Evolutionary conservation across 345 rosid genomes (phyloP).

Genomic region (Citrus inodora): DNA sequence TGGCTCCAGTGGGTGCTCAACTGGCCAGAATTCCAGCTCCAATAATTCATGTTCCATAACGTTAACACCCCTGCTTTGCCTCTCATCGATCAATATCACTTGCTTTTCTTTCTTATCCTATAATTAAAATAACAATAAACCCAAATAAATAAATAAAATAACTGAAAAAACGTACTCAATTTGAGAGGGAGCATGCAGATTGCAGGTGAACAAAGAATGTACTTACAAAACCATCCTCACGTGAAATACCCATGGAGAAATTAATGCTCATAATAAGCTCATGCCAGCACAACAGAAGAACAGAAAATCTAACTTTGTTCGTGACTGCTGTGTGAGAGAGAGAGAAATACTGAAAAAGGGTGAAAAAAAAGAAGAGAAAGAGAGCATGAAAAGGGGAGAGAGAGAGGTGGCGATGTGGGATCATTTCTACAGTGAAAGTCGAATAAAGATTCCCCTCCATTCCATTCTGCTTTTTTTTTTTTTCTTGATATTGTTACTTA

Average conservation of each 20-base stretch:
- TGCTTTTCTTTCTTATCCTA: conserved; percentile 32
- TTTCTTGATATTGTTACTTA: conserved; percentile 12
- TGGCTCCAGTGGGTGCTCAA: conserved; percentile 89
- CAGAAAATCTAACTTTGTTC: conserved; percentile 30
- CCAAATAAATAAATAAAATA: background rate
- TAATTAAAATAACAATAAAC: background rate
- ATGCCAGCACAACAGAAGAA: conserved; percentile 10
- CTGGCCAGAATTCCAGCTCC: conserved; percentile 73
- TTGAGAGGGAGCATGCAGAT: background rate
- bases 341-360: conserved; percentile 4
- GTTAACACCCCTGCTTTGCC: conserved; percentile 25
- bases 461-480: background rate
- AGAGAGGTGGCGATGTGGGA: conserved; percentile 37
- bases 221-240: conserved; percentile 35
- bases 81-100: conserved; percentile 21
- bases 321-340: conserved; percentile 2
- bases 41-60: conserved; percentile 24
- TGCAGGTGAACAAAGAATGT: background rate
- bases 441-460: conserved; percentile 27
- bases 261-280: conserved; percentile 19
- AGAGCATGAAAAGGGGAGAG: conserved; percentile 35
- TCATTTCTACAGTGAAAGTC: conserved; percentile 34
- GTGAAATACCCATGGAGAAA: conserved; percentile 34
- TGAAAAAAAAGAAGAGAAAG: conserved; percentile 14
- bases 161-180: background rate